Conservation (phyloP, 306 rosid genomes). For the Corylus avellana region DNA sequence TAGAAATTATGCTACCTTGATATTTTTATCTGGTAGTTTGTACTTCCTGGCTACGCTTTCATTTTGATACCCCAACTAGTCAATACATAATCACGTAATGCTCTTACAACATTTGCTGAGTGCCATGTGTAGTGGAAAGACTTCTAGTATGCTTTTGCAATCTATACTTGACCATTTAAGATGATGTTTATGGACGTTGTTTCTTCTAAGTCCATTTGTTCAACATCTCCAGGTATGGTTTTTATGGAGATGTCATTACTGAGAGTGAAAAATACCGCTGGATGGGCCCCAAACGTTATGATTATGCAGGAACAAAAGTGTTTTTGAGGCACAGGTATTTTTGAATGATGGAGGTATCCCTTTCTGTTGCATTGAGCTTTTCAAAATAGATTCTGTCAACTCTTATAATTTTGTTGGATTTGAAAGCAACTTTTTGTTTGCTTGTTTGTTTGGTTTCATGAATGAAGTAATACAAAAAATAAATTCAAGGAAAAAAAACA, state of each 20-base stretch:
- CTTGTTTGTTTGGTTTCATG: slow-evolving; percentile 5
- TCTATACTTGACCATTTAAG: slow-evolving; percentile 19
- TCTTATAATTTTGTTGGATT: neutral
- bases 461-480: neutral
- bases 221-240: slow-evolving; percentile 71
- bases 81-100: neutral
- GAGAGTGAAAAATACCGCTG: slow-evolving; percentile 95
- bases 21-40: too few relatives aligned
- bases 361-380: slow-evolving; percentile 1
- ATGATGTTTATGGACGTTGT: slow-evolving; percentile 18
- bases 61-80: neutral
- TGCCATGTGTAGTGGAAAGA: neutral
- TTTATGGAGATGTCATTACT: slow-evolving; percentile 94
- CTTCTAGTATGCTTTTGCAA: slow-evolving; percentile 4
- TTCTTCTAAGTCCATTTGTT: slow-evolving; percentile 30
- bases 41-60: too few relatives aligned
- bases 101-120: neutral
- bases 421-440: neutral
- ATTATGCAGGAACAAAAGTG: slow-evolving; percentile 89
- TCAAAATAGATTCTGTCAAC: neutral
- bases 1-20: too few relatives aligned
- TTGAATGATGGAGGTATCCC: neutral
- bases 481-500: neutral
- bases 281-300: slow-evolving; percentile 98
- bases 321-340: slow-evolving; percentile 76